Conservation (phyloP, 345 rosid species). For the Brassica cretica region DNA sequence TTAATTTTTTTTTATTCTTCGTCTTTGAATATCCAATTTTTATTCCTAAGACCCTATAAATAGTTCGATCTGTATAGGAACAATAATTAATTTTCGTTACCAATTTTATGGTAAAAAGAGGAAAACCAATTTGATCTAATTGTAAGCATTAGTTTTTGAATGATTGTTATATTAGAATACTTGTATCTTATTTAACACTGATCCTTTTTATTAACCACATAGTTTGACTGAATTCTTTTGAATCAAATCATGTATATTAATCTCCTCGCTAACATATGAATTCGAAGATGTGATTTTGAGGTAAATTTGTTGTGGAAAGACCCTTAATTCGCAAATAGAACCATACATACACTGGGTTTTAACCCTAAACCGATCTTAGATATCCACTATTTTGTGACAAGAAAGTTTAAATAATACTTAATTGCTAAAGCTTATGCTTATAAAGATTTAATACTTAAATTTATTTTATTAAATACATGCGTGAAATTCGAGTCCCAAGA, state of each 20-base stretch:
- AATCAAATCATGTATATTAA: background rate
- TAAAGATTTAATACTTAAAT: constrained; percentile 24
- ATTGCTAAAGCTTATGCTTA: background rate
- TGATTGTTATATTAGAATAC: background rate
- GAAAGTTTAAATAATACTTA: background rate
- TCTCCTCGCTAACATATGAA: background rate
- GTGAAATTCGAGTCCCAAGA: constrained; percentile 55
- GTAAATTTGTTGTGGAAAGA: constrained; percentile 4
- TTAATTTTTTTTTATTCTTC: too few species aligned
- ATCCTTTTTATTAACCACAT: background rate
- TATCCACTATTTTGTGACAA: constrained; percentile 23
- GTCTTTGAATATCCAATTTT: too few species aligned
- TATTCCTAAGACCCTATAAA: too few species aligned
- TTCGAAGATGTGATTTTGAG: background rate
- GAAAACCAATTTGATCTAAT: background rate
- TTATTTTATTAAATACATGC: constrained; percentile 22
- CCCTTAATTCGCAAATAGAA: background rate
- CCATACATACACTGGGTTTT: background rate
- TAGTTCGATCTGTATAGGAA: too few species aligned
- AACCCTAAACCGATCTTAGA: background rate
- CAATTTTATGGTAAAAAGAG: background rate
- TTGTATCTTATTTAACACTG: background rate
- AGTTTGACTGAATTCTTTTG: background rate
- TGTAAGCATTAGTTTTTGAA: background rate
- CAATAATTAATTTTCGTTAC: background rate